Conservation (phyloP, 768 basidiomycete genomes). For the Calocera viscosa region DNA sequence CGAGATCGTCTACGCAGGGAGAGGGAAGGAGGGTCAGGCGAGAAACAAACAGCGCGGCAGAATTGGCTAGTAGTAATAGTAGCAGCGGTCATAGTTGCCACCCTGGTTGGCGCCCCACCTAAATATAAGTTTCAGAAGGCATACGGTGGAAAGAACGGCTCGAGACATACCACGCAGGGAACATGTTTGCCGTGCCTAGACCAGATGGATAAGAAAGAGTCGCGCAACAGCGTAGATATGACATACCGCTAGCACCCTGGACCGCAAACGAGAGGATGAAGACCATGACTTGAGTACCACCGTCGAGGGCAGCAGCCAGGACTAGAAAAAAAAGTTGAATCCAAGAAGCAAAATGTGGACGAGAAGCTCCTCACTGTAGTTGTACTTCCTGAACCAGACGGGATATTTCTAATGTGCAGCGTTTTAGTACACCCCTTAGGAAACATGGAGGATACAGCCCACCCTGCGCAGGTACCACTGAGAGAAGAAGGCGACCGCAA, state of each 20-base stretch:
- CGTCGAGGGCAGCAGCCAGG: conserved; percentile 52
- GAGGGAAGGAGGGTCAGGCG: too few species aligned
- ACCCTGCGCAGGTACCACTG: conserved; percentile 28
- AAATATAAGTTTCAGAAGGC: background rate
- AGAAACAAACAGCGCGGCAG: too few species aligned
- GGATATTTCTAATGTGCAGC: conserved; percentile 41
- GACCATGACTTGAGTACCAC: conserved; percentile 50
- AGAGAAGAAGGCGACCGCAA: conserved; percentile 44
- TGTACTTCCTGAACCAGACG: conserved; percentile 45
- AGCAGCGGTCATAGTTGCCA: conserved; percentile 29
- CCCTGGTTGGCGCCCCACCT: conserved; percentile 44
- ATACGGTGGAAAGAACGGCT: background rate
- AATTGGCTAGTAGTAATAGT: conserved; percentile 5
- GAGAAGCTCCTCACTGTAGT: conserved; percentile 32
- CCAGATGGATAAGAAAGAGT: background rate
- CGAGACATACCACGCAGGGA: conserved; percentile 34
- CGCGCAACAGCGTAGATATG: conserved; percentile 17
- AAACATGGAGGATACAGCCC: background rate
- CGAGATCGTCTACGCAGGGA: background rate
- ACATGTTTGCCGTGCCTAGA: conserved; percentile 29
- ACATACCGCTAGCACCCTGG: conserved; percentile 31
- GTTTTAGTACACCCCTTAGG: too few species aligned
- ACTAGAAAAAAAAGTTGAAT: conserved; percentile 40
- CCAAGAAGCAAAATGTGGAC: conserved; percentile 34
- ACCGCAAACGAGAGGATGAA: conserved; percentile 53